Percentiles rank a stretch among this genome's conserved stretches.
phyloP scores from a whole-genome alignment of 495 filamentous ascomycete species.

The Annulohypoxylon moriforme region DNA sequence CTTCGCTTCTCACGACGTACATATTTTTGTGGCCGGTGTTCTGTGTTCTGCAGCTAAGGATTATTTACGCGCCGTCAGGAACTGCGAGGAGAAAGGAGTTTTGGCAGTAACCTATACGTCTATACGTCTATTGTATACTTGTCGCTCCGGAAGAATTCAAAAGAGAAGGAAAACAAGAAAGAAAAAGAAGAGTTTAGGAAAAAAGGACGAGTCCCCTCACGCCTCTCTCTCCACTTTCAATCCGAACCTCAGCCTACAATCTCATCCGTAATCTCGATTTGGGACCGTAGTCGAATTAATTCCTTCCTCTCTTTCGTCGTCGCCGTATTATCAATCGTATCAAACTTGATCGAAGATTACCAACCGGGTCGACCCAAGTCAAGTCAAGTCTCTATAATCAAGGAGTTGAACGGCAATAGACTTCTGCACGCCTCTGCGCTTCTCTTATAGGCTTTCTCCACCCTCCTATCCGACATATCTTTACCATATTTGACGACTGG shows the following conservation, averaged over 20 bases:
- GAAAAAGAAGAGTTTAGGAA: conserved; percentile 16
- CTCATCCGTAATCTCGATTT: conserved; percentile 24
- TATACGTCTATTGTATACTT: conserved; percentile 11
- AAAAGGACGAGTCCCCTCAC: conserved; percentile 2
- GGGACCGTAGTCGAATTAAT: conserved; percentile 32
- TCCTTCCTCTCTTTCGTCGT: conserved; percentile 6
- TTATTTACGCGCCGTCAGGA: conserved; percentile 40
- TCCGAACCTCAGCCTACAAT: not conserved
- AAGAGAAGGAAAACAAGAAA: conserved; percentile 16
- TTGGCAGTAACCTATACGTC: not conserved
- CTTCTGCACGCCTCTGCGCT: conserved; percentile 18
- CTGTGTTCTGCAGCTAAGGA: conserved; percentile 33
- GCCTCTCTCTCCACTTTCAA: not conserved
- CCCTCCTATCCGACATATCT: conserved; percentile 35
- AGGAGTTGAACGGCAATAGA: conserved; percentile 29
- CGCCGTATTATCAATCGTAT: conserved; percentile 20
- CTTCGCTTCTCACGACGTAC: conserved; percentile 47
- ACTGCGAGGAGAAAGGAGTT: conserved; percentile 40
- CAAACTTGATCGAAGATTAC: not conserved
- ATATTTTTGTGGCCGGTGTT: conserved; percentile 36
- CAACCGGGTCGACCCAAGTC: conserved; percentile 7
- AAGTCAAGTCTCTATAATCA: conserved; percentile 12
- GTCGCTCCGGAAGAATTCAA: conserved; percentile 17
- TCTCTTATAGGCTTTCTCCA: conserved; percentile 43
- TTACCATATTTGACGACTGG: conserved; percentile 40